phyloP scores from a whole-genome alignment of 2,329 filamentous ascomycete genomes.

The Scopulariopsis brevicaulis region DNA sequence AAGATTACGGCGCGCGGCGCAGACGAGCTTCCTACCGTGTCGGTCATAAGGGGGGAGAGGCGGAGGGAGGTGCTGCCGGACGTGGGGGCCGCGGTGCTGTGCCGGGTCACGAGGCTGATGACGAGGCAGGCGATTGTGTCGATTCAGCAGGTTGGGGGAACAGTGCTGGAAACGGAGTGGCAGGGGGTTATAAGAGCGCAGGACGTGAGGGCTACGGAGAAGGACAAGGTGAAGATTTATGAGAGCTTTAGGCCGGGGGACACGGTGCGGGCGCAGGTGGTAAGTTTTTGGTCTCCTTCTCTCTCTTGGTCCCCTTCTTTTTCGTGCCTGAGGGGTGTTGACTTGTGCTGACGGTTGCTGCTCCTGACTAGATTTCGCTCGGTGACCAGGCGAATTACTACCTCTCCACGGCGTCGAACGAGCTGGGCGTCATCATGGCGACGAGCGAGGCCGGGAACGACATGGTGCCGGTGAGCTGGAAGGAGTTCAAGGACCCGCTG shows the following conservation, averaged over 20 bases:
- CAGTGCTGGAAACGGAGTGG: conserved; percentile 67
- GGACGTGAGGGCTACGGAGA: conserved; percentile 90
- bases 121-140: conserved; percentile 76
- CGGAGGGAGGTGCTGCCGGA: conserved; percentile 69
- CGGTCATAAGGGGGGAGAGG: conserved; percentile 35
- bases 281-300: conserved; percentile 27
- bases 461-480: conserved; percentile 93
- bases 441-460: conserved; percentile 77
- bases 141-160: conserved; percentile 71
- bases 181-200: conserved; percentile 77
- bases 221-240: conserved; percentile 84
- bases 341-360: conserved; percentile 5
- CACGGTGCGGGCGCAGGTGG: conserved; percentile 76
- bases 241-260: conserved; percentile 90
- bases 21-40: conserved; percentile 38
- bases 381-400: conserved; percentile 96
- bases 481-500: conserved; percentile 77
- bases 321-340: not conserved
- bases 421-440: conserved; percentile 88
- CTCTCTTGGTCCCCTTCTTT: conserved; percentile 3
- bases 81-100: conserved; percentile 71
- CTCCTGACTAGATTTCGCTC: conserved; percentile 55
- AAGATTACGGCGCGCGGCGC: conserved; percentile 37
- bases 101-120: conserved; percentile 74
- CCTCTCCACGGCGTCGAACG: conserved; percentile 81